A percentile compares a stretch with the other conserved stretches of the same genome.
Conservation (phyloP, 208 protist genomes). For the Leptomonas pyrrhocoris region DNA sequence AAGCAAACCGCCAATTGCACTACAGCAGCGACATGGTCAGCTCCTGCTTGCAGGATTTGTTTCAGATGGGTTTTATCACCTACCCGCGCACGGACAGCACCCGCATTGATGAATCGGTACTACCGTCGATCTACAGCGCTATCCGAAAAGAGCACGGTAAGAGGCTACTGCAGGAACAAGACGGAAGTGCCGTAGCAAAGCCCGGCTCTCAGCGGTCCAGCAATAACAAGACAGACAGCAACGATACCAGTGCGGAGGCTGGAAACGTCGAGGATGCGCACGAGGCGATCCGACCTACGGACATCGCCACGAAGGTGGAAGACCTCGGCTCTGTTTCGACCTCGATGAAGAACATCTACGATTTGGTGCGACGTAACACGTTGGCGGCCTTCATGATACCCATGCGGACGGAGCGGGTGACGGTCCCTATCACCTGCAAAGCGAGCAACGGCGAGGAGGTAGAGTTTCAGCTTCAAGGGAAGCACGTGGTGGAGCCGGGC, state of each 20-base stretch:
- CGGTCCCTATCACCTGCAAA: constrained; percentile 47
- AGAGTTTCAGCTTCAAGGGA: constrained; percentile 68
- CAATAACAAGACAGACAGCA: constrained; percentile 40
- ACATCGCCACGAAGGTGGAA: constrained; percentile 70
- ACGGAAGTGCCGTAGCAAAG: constrained; percentile 28
- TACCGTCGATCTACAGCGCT: constrained; percentile 98
- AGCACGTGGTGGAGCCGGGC: constrained; percentile 71
- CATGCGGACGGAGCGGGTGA: constrained; percentile 72
- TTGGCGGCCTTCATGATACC: constrained; percentile 87
- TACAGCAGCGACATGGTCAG: constrained; percentile 80
- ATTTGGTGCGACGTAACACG: constrained; percentile 80
- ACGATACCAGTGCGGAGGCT: neutral
- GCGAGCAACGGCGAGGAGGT: constrained; percentile 58
- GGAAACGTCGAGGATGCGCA: constrained; percentile 92
- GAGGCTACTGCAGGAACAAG: constrained; percentile 91
- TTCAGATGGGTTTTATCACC: constrained; percentile 91
- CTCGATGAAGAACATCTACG: constrained; percentile 77
- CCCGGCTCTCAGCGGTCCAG: neutral
- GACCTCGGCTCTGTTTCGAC: constrained; percentile 56
- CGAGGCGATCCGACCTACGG: constrained; percentile 91
- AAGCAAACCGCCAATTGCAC: constrained; percentile 83
- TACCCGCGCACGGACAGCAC: constrained; percentile 91
- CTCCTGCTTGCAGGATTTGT: constrained; percentile 85
- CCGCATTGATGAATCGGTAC: constrained; percentile 91
- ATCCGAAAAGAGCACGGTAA: constrained; percentile 98